Conservation (phyloP, 495 filamentous ascomycete species). For the Daldinia bambusicola region DNA sequence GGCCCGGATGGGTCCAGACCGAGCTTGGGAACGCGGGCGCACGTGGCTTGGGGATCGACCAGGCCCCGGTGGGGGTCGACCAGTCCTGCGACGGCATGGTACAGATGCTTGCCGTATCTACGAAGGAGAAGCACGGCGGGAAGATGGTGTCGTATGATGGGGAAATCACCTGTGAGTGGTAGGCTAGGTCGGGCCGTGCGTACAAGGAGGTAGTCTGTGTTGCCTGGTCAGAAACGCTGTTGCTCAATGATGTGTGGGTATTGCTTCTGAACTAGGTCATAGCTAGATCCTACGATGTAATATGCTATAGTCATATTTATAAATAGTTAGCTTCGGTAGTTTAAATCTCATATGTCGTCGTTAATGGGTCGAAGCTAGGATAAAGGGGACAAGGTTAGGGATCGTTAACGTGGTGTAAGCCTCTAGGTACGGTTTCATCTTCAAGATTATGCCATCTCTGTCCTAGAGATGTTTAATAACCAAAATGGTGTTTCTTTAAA, state of each 20-base stretch:
- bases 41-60: slow-evolving; percentile 46
- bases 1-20: slow-evolving; percentile 56
- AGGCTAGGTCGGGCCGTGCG: no score
- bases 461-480: no score
- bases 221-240: neutral
- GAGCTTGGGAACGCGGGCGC: slow-evolving; percentile 59
- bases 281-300: no score
- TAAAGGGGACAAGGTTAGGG: neutral
- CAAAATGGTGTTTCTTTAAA: no score
- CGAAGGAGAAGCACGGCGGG: slow-evolving; percentile 54
- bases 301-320: neutral
- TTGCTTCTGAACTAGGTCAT: no score
- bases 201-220: no score
- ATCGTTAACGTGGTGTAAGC: neutral
- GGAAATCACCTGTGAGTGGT: slow-evolving; percentile 26
- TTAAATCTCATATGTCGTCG: neutral
- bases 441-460: no score
- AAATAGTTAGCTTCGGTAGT: neutral
- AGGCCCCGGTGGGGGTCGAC: slow-evolving; percentile 50
- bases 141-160: slow-evolving; percentile 45
- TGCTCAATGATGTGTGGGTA: no score
- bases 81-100: slow-evolving; percentile 53
- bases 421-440: neutral
- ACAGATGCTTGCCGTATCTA: slow-evolving; percentile 51
- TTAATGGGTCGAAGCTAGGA: neutral